Percentiles rank a stretch among this genome's conserved stretches.
These are phyloP conservation scores for Balamuthia mandrillaris DNA, from an alignment of 208 protist genomes.

Conservation along the genomic window DNA sequence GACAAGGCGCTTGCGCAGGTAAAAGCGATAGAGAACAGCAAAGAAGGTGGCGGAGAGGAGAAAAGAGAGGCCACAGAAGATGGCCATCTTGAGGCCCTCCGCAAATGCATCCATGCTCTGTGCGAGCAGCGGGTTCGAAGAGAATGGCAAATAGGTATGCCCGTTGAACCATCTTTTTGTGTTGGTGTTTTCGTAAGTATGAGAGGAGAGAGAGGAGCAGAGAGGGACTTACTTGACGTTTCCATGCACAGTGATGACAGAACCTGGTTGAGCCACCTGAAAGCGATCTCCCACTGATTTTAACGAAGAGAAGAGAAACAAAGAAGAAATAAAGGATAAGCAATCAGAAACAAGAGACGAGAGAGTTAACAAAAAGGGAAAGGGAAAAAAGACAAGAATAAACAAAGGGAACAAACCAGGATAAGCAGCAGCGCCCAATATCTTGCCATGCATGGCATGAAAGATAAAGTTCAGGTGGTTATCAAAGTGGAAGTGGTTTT, in stretches of 20 bases:
- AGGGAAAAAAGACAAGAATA: too few species aligned
- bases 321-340: too few species aligned
- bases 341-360: too few species aligned
- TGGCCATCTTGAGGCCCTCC: not conserved
- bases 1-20: constrained; percentile 7
- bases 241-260: constrained; percentile 23
- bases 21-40: constrained; percentile 9
- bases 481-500: constrained; percentile 12
- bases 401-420: too few species aligned
- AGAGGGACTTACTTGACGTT: not conserved
- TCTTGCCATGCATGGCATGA: not conserved
- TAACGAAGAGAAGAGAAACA: too few species aligned
- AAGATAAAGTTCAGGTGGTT: constrained; percentile 41
- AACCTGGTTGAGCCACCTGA: not conserved
- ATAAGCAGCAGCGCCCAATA: not conserved
- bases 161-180: not conserved
- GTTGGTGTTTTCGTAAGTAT: too few species aligned
- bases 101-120: not conserved
- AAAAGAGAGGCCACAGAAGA: not conserved
- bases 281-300: constrained; percentile 3
- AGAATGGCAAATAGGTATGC: constrained; percentile 7
- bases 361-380: too few species aligned
- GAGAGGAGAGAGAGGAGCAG: not conserved
- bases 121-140: not conserved
- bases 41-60: not conserved